Conservation (phyloP, 306 rosid genomes). For the Cucurbita argyrosperma region DNA sequence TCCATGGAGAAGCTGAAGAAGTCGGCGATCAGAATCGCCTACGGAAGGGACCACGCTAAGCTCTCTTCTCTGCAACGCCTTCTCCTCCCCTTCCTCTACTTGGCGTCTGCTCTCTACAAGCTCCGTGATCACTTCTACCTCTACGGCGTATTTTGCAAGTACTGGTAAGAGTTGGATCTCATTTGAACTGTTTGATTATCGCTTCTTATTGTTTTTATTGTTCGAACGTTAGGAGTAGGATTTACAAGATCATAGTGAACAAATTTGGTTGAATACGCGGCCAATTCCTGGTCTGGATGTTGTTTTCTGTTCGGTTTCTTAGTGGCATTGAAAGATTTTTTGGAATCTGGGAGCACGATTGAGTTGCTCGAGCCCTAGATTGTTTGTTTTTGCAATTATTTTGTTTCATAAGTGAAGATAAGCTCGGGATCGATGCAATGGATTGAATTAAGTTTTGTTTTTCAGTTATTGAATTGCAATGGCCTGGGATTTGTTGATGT, state of each 20-base stretch:
- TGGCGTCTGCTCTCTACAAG: slow-evolving; percentile 46
- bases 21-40: slow-evolving; percentile 49
- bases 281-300: neutral
- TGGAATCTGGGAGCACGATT: neutral
- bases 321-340: neutral
- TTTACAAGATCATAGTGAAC: neutral
- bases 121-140: slow-evolving; percentile 36
- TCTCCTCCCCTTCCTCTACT: slow-evolving; percentile 44
- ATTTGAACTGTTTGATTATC: neutral
- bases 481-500: neutral
- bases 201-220: neutral
- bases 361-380: neutral
- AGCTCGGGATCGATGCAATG: neutral
- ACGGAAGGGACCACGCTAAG: slow-evolving; percentile 20
- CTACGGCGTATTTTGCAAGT: slow-evolving; percentile 22
- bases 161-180: slow-evolving; percentile 22
- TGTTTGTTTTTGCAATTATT: neutral
- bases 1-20: slow-evolving; percentile 52
- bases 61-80: slow-evolving; percentile 39
- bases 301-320: neutral
- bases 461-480: neutral
- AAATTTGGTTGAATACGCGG: neutral
- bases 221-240: neutral
- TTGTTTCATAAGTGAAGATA: neutral
- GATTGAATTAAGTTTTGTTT: neutral